Evolutionary conservation across 2,329 filamentous ascomycete species (phyloP), one percentile per base, ranked within the genome.

Genomic region (Fusarium stilboides): DNA sequence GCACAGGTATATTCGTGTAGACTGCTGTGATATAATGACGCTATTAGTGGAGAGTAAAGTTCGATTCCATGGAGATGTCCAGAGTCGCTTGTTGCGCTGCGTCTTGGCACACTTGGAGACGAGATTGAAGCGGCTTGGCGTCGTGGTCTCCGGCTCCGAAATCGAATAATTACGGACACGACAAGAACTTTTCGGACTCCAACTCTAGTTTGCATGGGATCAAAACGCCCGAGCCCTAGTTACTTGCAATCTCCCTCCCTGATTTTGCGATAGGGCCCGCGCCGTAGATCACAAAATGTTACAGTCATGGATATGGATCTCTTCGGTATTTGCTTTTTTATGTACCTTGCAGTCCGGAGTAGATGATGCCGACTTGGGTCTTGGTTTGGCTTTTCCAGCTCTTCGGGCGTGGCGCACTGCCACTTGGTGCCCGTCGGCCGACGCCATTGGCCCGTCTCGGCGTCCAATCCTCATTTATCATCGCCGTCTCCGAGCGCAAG

Each of bases 71-170:
- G 46, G 56, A 46, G 14, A 47, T 64, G 26, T 49, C 52, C 39
- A 36, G 22, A 47, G 19, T 65, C 42, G 62, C 46, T 54, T 60
- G 40, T 53, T 58, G 57, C 37, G 37, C 49, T 22, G 28, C 8
- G 39, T 65, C 62, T 65, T 65, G 43, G 61, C 62, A 37, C n/a
- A 20, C 13, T 65, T 66, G 62, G 52, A 61, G 60, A 65, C 61
- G 62, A 66, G 54, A 61, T 61, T 57, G 22, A 33, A 28, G 36
- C 42, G 33, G 61, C 54, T 61, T 43, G 61, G 54, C 37, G 44
- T 53, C 37, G 19, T 44, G 24, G 13, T 36, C 47, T 59, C 65
- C 64, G 42, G 57, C 56, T 52, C 55, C 42, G 60, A 68, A 36
- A 40, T 66, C 66, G 62, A 69, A 68, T 28, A 59, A 52, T 70